Base-by-base conservation (phyloP, 2,329 filamentous ascomycete species). In the Rhexocercosporidium sp. region DNA sequence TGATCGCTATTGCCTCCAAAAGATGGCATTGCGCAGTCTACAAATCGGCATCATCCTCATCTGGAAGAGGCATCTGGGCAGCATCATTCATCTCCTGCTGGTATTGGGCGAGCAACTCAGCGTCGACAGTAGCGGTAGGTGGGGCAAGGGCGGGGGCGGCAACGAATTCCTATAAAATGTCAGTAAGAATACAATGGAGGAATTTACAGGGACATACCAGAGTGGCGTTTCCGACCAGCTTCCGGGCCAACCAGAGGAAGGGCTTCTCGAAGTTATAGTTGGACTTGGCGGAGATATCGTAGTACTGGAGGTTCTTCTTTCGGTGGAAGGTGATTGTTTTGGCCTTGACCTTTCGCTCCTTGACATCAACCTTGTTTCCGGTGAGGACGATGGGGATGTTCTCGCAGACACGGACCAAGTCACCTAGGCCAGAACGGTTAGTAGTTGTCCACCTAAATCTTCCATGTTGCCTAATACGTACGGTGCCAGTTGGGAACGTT, bases 241-340 rank as follows among this genome's bases (percentile, higher is more conserved):
- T 99, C 82, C 96, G 91, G 76, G 94, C 95, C 77, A 99, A 91
- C 96, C 96, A 98, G 77, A 98, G 91, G 93, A 99, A 98, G 72
- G 95, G 95, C 90, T 98, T 99, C 91, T 98, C 95, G 83, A 98
- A 98, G 90, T 98, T 98, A 87, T 99, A 98, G 89, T 98, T 98
- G 80, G 94, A 97, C 88, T 98, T 99, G 84, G 96, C 96, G 49
- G 94, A 97, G 82, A 98, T 98, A 78, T 98, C 96, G 88, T 99
- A 99, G 90, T 98, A 99, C 85, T 99, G 96, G 62, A 99, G 91
- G 85, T 98, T 99, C 91, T 99, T 99, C 93, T 99, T 99, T 85
- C 96, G 93, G 89, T 99, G 96, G 92, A 99, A 99, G 75, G 96
- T 99, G 84, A 99, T 99, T 81, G 95, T 96, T 93, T 99, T 99